Percentiles rank a stretch among this genome's conserved stretches.
phyloP scores from a whole-genome alignment of 148 eudicot species.

The Vaccinium corymbosum region DNA sequence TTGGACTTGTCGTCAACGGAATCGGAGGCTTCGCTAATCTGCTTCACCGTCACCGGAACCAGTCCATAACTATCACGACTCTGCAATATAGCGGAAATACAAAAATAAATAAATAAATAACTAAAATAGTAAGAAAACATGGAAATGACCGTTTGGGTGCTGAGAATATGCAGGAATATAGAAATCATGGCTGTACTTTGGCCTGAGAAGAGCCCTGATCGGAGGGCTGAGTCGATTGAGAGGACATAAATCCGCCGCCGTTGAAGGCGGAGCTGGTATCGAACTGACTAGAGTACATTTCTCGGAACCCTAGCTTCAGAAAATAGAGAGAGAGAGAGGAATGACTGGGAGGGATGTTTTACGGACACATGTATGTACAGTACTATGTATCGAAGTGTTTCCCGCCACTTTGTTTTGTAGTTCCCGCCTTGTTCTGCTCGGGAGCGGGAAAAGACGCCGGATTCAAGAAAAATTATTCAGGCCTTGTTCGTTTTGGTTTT shows the following conservation, averaged over 20 bases:
- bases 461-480: too few relatives aligned
- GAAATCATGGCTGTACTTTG: slow-evolving; percentile 32
- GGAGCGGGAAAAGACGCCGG: not conserved
- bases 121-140: not conserved
- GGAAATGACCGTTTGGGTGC: not conserved
- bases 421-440: slow-evolving; percentile 31
- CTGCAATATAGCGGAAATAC: slow-evolving; percentile 28
- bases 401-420: slow-evolving; percentile 30
- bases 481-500: too few relatives aligned
- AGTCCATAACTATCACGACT: slow-evolving; percentile 51
- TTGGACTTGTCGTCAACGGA: slow-evolving; percentile 56
- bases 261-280: slow-evolving; percentile 42
- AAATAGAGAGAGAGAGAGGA: not conserved
- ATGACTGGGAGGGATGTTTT: not conserved
- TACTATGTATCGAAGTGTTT: slow-evolving; percentile 14
- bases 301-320: slow-evolving; percentile 9
- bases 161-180: not conserved
- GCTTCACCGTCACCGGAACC: slow-evolving; percentile 76
- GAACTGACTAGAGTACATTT: slow-evolving; percentile 52
- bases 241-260: slow-evolving; percentile 54
- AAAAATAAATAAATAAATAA: not conserved
- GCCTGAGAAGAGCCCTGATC: slow-evolving; percentile 42
- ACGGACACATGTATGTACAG: not conserved
- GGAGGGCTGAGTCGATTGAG: slow-evolving; percentile 49
- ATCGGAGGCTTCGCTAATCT: slow-evolving; percentile 70